Base-by-base conservation (phyloP, 192 early-diverging fungal species). In the Lobosporangium transversale region DNA sequence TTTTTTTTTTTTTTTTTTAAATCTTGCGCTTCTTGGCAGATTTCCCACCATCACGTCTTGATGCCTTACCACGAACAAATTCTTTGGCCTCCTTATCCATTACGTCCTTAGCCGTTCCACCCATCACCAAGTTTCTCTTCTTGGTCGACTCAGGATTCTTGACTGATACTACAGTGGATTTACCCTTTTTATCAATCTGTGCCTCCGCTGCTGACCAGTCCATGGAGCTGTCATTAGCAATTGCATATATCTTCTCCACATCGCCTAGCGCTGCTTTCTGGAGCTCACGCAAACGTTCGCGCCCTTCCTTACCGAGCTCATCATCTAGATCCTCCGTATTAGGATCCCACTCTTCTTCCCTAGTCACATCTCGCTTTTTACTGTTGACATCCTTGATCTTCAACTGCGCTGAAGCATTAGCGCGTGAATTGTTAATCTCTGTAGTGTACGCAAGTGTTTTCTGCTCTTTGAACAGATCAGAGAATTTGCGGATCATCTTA, bases 271-370 rank as follows among this genome's bases (percentile, higher is more conserved):
- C 66, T n/a, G 58, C 52, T 52, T 58, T 52, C 45, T 63, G 60
- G 31, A 65, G 66, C 73, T 80, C 83, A 93, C 90, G 91, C 76
- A 57, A 81, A 84, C 24, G 96, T 61, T 93, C 89, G 21, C 90
- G 79, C 17, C 90, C 95, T n/a, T 91, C 94, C 54, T 94, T 90
- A 10, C 87, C 87, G 58, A 98, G 81, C 66, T 98, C 97, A 21
- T 91, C 90, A 30, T 92, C 91, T n/a, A 98, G 53, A 21, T 89
- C 71, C 29, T 89, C 83, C n/a, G 66, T 79, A 8, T 91, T 83
- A 0, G 96, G 94, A 42, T 95, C 93, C 97, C 97, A 99, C 8
- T 90, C 84, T 4, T 82, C 89, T 6, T 94, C 96, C 58, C 94
- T 88, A n/a, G 80, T 83, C 1, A 85, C 54, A 66, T 80, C 69